Evolutionary conservation across 1,284 basidiomycete genomes (phyloP).

Genomic region (Ceratobasidium sp.): DNA sequence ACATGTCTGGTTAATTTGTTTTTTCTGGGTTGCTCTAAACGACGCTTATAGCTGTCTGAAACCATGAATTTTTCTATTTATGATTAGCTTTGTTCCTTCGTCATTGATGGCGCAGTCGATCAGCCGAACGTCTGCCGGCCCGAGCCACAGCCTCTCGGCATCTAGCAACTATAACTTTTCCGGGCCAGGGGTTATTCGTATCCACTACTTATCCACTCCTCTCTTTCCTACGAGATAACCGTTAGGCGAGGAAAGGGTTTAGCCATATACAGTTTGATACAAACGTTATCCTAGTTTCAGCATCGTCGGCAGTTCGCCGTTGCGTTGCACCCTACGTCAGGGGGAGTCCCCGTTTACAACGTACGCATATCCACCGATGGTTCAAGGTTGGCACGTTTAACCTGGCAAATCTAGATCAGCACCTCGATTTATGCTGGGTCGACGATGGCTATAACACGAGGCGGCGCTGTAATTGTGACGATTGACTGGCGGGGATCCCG

Average conservation of each 20-base stretch:
- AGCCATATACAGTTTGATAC: background rate
- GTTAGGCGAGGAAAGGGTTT: background rate
- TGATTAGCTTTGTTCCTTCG: background rate
- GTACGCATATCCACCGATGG: background rate
- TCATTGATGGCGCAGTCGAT: background rate
- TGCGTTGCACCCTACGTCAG: conserved; percentile 21
- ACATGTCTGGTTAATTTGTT: background rate
- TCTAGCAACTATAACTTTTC: background rate
- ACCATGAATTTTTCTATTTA: background rate
- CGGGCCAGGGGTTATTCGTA: background rate
- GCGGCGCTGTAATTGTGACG: conserved; percentile 1
- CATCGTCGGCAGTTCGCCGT: conserved; percentile 12
- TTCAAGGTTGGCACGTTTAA: background rate
- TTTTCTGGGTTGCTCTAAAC: background rate
- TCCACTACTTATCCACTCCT: background rate
- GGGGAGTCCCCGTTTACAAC: conserved; percentile 8
- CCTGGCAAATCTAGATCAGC: conserved; percentile 1
- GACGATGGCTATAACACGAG: background rate
- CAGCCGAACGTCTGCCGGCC: background rate
- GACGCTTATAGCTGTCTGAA: no score
- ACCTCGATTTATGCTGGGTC: conserved; percentile 16
- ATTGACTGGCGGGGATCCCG: conserved; percentile 13
- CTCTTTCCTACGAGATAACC: no score
- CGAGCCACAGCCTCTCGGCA: conserved; percentile 1
- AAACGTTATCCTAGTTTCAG: conserved; percentile 17